phyloP scores from a whole-genome alignment of 2,329 filamentous ascomycete genomes.

The Aspergillus costaricaensis region DNA sequence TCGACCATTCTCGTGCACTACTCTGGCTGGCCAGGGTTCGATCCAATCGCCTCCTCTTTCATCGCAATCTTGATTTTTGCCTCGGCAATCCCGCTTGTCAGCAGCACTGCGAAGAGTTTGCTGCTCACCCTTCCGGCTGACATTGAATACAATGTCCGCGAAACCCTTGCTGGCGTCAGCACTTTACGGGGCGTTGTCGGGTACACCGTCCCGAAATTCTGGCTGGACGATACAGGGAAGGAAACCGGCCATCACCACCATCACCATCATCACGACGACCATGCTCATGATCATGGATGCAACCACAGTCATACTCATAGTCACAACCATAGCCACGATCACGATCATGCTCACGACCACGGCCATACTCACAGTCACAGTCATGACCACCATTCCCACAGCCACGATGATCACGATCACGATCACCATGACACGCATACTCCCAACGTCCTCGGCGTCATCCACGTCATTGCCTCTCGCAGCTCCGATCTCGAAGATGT shows the following conservation, averaged over 20 bases:
- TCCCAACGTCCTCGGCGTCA: constrained; percentile 69
- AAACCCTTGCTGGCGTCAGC: constrained; percentile 79
- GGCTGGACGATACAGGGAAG: constrained; percentile 71
- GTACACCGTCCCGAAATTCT: constrained; percentile 87
- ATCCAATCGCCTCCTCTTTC: constrained; percentile 88
- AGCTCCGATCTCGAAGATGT: constrained; percentile 80
- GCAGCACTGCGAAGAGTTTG: constrained; percentile 77
- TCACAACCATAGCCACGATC: constrained; percentile 29
- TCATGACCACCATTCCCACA: constrained; percentile 32
- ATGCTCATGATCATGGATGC: constrained; percentile 30
- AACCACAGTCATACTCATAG: constrained; percentile 34
- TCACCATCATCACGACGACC: too few species aligned
- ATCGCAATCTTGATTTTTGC: constrained; percentile 91
- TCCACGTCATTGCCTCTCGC: constrained; percentile 77
- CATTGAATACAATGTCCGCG: constrained; percentile 83
- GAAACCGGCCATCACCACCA: constrained; percentile 37
- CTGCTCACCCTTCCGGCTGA: constrained; percentile 82
- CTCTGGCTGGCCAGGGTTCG: constrained; percentile 89
- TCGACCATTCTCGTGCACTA: constrained; percentile 86
- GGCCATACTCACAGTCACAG: constrained; percentile 31
- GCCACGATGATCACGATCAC: constrained; percentile 30
- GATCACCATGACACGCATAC: constrained; percentile 22
- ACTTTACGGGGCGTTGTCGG: constrained; percentile 80
- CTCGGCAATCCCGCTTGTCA: constrained; percentile 86
- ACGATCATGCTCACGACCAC: constrained; percentile 34